Evolutionary conservation across 345 rosid species (phyloP).

Genomic region (Microthlaspi erraticum): DNA sequence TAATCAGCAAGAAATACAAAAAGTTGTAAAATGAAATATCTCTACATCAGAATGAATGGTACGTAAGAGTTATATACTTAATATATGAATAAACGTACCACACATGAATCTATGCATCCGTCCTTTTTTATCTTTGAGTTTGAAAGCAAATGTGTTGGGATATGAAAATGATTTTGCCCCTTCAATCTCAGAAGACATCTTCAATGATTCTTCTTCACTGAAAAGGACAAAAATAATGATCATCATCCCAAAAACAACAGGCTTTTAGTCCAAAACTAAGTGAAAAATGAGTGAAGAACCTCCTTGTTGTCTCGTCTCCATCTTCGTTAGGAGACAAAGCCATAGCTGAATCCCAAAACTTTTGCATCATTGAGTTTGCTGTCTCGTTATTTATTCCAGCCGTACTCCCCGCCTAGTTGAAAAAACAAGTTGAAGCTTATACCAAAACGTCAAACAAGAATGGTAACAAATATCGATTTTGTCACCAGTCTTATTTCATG

Average conservation of each 20-base stretch:
- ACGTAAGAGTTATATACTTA: background rate
- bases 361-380: slow-evolving; percentile 88
- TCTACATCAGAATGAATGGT: background rate
- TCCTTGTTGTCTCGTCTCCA: slow-evolving; percentile 79
- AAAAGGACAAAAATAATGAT: background rate
- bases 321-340: slow-evolving; percentile 72
- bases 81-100: slow-evolving; percentile 54
- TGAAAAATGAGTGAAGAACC: slow-evolving; percentile 41
- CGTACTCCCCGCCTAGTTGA: slow-evolving; percentile 68
- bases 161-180: slow-evolving; percentile 58
- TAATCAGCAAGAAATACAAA: background rate
- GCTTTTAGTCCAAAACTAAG: slow-evolving; percentile 10
- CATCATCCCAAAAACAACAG: background rate
- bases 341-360: slow-evolving; percentile 99
- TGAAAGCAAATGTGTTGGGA: slow-evolving; percentile 71
- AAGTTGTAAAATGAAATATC: slow-evolving; percentile 9
- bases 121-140: slow-evolving; percentile 81
- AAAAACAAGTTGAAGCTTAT: background rate
- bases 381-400: slow-evolving; percentile 77
- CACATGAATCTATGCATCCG: slow-evolving; percentile 92
- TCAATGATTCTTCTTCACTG: slow-evolving; percentile 83
- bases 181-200: slow-evolving; percentile 79
- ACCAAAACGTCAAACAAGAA: slow-evolving; percentile 21
- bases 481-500: slow-evolving; percentile 8
- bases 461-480: background rate